Evolutionary conservation across 148 eudicot species (phyloP).

Genomic region (Mesembryanthemum crystallinum): DNA sequence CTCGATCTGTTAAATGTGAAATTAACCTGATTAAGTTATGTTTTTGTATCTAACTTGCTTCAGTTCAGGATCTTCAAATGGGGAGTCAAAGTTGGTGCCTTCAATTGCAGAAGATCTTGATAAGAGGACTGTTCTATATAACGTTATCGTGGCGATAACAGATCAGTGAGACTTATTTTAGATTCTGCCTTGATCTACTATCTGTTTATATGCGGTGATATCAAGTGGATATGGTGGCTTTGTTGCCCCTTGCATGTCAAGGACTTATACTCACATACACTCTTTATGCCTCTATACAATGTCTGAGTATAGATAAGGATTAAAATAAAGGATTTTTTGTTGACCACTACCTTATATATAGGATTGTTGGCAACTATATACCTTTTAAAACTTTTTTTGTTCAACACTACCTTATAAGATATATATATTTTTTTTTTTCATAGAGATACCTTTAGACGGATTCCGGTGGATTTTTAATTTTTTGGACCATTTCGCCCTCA

Average conservation of each 20-base stretch:
- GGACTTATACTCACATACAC: background rate
- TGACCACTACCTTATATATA: too few relatives aligned
- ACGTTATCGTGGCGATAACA: constrained; percentile 65
- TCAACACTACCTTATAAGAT: too few relatives aligned
- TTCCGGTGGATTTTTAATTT: too few relatives aligned
- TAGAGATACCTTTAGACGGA: too few relatives aligned
- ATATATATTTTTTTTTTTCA: too few relatives aligned
- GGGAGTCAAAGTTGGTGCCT: constrained; percentile 76
- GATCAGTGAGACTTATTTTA: constrained; percentile 42
- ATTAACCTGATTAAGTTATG: background rate
- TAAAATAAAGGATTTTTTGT: too few relatives aligned
- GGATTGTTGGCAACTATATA: too few relatives aligned
- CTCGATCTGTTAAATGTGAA: too few relatives aligned
- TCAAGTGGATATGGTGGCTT: background rate
- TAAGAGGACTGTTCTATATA: constrained; percentile 65
- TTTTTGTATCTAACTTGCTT: constrained; percentile 17
- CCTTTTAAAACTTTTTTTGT: too few relatives aligned
- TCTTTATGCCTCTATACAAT: background rate
- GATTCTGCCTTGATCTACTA: background rate
- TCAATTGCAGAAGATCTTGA: constrained; percentile 78
- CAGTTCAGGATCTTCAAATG: constrained; percentile 83
- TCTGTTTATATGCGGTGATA: background rate
- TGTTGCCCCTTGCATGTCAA: background rate
- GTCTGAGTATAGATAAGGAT: constrained; percentile 2
- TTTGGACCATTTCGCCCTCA: too few relatives aligned